Base-by-base conservation (phyloP, 192 early-diverging fungal genomes). In the Mortierella alpina region DNA sequence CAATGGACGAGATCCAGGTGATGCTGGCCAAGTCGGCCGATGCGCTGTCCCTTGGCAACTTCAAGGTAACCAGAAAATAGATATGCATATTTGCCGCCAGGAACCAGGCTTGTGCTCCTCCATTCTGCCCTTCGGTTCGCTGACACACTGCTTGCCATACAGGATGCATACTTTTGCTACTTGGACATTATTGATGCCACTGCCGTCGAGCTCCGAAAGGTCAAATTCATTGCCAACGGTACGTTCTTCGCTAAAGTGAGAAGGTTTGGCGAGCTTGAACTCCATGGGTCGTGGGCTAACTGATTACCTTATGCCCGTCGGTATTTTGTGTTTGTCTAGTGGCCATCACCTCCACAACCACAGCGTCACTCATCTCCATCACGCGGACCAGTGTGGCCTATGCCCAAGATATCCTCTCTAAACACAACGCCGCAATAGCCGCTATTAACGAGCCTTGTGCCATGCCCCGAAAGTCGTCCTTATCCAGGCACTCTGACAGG, bases 201-300 rank as follows among this genome's bases (percentile, higher is more conserved):
- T 10, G 54, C 87, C 6, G 66, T 83, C 46, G 75, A 87, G 42
- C 71, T 90, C 13, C 66, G 83, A 44, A 85, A 83, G 59, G 84
- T 87, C 60, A 88, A 87, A 70, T 90, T 90, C 65, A 81, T 90
- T 62, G 85, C 85, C 83, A 83, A 88, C 68, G 82, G 89, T 90
- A 77, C 79, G 83, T 82, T 46, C 20, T 60, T 68, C 46, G 50
- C 41, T 20, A 10, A 56, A 1, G 4, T 51, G 50, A 51, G 17
- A 15, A 7, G 1, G 7, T 7, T 18, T 39, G 40, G 20, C 6
- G 47, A 6, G 18, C 5, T 14, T 72, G 22, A 10, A 53, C 52
- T 53, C 51, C 45, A 17, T 46, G 31, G 31, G 3, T 3, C 31
- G 31, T 31, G 3, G 11, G n/a, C 20, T 56, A 55, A 55, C 46